These are phyloP conservation scores for Clavispora asparagi DNA, from an alignment of 805 yeast genomes.

Conservation along the genomic window DNA sequence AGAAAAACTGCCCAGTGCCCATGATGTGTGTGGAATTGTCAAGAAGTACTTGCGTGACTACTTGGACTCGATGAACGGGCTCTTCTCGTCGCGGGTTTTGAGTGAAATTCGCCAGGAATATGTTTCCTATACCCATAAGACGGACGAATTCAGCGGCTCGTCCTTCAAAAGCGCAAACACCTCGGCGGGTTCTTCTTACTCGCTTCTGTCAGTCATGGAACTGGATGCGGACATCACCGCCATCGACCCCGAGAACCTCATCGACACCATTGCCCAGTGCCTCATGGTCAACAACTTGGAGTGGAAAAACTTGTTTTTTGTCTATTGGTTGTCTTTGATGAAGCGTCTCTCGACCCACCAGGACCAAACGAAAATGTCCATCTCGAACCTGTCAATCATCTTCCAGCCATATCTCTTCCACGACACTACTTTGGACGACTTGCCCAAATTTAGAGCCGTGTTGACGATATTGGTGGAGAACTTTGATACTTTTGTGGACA, in stretches of 20 bases:
- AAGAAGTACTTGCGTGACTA: conserved; percentile 19
- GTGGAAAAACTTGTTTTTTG: conserved; percentile 13
- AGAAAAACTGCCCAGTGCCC: conserved; percentile 12
- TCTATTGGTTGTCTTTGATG: conserved; percentile 15
- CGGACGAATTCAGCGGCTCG: conserved; percentile 4
- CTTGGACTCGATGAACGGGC: conserved; percentile 9
- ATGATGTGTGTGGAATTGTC: conserved; percentile 25
- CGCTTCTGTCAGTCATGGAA: not conserved
- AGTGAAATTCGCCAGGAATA: conserved; percentile 6
- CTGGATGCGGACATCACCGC: conserved; percentile 4
- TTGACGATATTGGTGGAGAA: conserved; percentile 16
- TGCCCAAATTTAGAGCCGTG: conserved; percentile 8
- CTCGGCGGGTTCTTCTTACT: not conserved
- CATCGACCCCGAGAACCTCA: conserved; percentile 1
- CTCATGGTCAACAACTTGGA: conserved; percentile 11
- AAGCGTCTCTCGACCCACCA: conserved; percentile 12
- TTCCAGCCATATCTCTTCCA: conserved; percentile 28
- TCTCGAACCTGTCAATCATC: conserved; percentile 23
- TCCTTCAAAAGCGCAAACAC: conserved; percentile 9
- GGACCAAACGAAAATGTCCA: conserved; percentile 23
- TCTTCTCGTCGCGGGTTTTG: conserved; percentile 6
- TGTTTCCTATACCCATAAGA: conserved; percentile 1
- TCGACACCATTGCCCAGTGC: conserved; percentile 11
- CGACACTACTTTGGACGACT: conserved; percentile 9
- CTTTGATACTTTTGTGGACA: conserved; percentile 7